Evolutionary conservation across 768 basidiomycete species (phyloP).

Genomic region (Tulasnella sp.): DNA sequence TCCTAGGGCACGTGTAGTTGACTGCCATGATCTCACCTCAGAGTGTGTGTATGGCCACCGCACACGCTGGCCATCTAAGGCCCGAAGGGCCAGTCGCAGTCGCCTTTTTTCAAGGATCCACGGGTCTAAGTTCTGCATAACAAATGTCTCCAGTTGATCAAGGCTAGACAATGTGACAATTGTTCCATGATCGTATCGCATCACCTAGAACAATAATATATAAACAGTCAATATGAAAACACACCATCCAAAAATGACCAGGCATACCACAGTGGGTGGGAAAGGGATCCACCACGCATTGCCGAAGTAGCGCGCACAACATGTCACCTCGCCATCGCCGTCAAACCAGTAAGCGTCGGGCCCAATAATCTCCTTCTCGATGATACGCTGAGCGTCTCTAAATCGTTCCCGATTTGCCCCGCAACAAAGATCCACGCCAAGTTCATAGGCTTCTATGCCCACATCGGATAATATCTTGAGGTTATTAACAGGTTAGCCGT

Average conservation of each 20-base stretch:
- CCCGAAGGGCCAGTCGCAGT: conserved; percentile 51
- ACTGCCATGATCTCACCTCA: conserved; percentile 30
- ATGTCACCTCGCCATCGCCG: conserved; percentile 21
- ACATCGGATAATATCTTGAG: conserved; percentile 61
- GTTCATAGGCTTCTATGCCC: conserved; percentile 43
- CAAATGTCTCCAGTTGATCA: conserved; percentile 44
- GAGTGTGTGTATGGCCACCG: conserved; percentile 53
- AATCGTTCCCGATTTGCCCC: conserved; percentile 41
- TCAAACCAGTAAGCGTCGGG: conserved; percentile 63
- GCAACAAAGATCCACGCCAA: conserved; percentile 37
- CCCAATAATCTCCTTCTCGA: conserved; percentile 48
- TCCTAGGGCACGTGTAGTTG: not conserved
- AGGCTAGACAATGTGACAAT: conserved; percentile 37
- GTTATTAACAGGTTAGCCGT: no score
- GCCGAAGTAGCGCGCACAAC: conserved; percentile 48
- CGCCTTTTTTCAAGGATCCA: conserved; percentile 41
- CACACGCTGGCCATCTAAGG: conserved; percentile 51
- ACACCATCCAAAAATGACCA: conserved; percentile 10
- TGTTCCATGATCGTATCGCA: conserved; percentile 56
- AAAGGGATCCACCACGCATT: conserved; percentile 76
- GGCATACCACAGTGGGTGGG: conserved; percentile 50
- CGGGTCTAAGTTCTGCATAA: conserved; percentile 46
- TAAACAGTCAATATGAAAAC: conserved; percentile 6
- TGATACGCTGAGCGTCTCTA: conserved; percentile 37
- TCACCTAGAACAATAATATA: conserved; percentile 34